Conservation (phyloP, 2,329 filamentous ascomycete genomes). For the Alternaria infectoria region DNA sequence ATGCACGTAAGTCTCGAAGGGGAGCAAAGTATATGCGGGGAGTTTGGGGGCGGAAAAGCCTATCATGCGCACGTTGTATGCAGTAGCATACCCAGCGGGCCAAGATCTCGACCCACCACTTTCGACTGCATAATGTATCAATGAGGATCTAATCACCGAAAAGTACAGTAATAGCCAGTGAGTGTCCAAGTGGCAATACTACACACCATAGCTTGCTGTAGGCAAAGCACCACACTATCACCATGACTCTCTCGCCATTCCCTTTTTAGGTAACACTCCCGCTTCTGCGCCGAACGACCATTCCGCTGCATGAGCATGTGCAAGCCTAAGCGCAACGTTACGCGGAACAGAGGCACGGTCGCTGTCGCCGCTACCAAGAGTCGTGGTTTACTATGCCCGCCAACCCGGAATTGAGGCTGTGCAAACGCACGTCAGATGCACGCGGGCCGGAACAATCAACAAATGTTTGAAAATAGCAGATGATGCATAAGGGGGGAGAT, state of each 20-base stretch:
- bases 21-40: conserved; percentile 14
- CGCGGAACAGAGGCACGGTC: neutral
- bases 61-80: conserved; percentile 11
- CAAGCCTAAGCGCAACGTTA: neutral
- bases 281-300: neutral
- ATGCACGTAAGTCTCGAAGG: conserved; percentile 12
- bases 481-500: neutral
- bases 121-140: neutral
- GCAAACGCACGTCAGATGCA: conserved; percentile 8
- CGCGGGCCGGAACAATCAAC: conserved; percentile 6
- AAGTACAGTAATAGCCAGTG: neutral
- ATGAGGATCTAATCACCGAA: neutral
- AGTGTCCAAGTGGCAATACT: neutral
- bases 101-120: neutral
- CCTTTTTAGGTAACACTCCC: neutral
- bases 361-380: neutral
- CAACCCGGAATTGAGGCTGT: conserved; percentile 6
- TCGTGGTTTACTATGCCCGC: neutral
- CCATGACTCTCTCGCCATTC: neutral
- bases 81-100: conserved; percentile 1
- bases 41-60: conserved; percentile 25
- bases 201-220: neutral
- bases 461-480: conserved; percentile 4
- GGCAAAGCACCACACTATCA: neutral
- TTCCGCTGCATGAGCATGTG: neutral